Percentiles rank a stretch among this genome's conserved stretches.
Evolutionary conservation across 768 basidiomycete species (phyloP).

Genomic region (Suillus occidentalis): DNA sequence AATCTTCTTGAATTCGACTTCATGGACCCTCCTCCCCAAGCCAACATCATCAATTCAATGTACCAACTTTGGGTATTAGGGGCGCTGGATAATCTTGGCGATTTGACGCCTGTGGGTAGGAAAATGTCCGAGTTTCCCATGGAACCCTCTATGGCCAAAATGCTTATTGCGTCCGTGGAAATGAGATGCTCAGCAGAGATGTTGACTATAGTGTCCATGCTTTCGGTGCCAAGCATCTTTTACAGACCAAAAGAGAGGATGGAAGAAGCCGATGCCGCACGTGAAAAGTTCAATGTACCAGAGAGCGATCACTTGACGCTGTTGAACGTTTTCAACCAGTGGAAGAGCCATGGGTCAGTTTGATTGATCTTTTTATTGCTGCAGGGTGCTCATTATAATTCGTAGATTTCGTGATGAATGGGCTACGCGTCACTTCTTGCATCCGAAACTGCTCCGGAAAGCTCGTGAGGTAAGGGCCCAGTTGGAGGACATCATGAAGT

Average conservation of each 20-base stretch:
- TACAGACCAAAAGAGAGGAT: constrained; percentile 96
- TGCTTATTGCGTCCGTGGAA: constrained; percentile 90
- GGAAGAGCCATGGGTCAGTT: constrained; percentile 91
- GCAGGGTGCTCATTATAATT: constrained; percentile 2
- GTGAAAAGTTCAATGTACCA: constrained; percentile 98
- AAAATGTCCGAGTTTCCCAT: constrained; percentile 99
- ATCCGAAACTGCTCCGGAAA: constrained; percentile 94
- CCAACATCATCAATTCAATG: constrained; percentile 98
- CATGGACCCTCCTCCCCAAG: constrained; percentile 99
- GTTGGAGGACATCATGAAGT: constrained; percentile 98
- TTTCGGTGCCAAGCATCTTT: constrained; percentile 96
- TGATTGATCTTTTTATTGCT: background rate
- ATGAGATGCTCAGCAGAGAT: constrained; percentile 93
- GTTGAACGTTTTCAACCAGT: constrained; percentile 95
- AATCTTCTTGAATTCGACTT: constrained; percentile 98
- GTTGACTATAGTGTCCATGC: constrained; percentile 98
- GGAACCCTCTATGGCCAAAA: constrained; percentile 99
- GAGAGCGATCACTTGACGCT: constrained; percentile 97
- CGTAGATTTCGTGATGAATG: constrained; percentile 88
- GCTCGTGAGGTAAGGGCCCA: constrained; percentile 93
- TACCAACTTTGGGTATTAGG: constrained; percentile 99
- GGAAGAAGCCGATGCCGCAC: constrained; percentile 96
- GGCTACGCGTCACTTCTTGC: constrained; percentile 93
- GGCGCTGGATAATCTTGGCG: constrained; percentile 96
- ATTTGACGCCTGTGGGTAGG: constrained; percentile 85